phyloP scores from a whole-genome alignment of 2,329 filamentous ascomycete genomes.

The Cladosporium sp. region DNA sequence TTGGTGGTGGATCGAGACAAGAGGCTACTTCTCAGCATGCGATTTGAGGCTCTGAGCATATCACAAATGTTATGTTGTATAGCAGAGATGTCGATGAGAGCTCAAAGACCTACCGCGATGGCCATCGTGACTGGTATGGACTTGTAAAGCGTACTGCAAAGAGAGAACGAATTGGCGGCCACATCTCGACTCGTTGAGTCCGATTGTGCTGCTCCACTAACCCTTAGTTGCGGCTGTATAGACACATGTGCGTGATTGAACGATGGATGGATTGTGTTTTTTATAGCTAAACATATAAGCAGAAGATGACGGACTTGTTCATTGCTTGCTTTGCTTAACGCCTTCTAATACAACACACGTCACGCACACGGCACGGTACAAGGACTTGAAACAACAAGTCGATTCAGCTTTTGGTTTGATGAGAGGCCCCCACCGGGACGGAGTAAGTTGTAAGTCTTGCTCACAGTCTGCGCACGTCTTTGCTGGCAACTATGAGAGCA shows the following conservation, averaged over 20 bases:
- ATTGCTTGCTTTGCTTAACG: neutral
- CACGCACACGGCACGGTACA: neutral
- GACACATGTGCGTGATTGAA: neutral
- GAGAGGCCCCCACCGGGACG: neutral
- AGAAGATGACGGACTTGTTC: neutral
- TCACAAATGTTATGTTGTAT: neutral
- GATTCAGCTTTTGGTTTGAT: neutral
- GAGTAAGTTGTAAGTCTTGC: neutral
- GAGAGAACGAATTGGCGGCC: neutral
- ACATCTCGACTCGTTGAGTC: neutral
- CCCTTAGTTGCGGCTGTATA: neutral
- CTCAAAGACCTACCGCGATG: neutral
- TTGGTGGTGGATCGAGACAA: neutral
- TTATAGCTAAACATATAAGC: neutral
- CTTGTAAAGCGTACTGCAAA: neutral
- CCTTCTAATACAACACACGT: neutral
- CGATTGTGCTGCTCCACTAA: neutral
- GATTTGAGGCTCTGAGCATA: neutral
- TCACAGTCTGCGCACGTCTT: neutral
- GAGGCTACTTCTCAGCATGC: neutral
- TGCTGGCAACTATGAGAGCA: neutral
- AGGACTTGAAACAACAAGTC: neutral
- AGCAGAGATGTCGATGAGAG: neutral
- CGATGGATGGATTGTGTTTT: neutral
- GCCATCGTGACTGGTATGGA: neutral